Base-by-base conservation (phyloP, 148 eudicot species). In the Vaccinium vitisidaea region DNA sequence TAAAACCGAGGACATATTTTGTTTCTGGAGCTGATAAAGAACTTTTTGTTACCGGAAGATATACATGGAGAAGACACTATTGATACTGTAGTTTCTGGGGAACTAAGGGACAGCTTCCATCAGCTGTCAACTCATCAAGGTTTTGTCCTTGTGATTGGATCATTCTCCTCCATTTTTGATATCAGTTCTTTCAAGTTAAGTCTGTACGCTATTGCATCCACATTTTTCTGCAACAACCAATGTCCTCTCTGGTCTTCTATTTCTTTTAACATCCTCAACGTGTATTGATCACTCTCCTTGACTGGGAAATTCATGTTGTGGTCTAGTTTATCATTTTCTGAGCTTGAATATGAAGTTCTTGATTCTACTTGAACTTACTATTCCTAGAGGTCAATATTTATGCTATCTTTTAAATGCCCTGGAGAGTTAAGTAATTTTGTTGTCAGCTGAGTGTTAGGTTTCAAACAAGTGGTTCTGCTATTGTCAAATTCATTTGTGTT, bases 401-500 rank as follows among this genome's bases (percentile, higher is more conserved):
- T 43, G 43, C 78, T 48, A 43, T 8, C 23, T 75, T 18, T 75
- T 19, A 46, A 75, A 8, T 75, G 52, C 78, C 78, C 46, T 75
- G 18, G 49, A 32, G 53, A 46, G 52, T 43, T 18, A 2, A 19
- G 49, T 16, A 6, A 16, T 46, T 74, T 43, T 21, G 53, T 43
- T 18, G 52, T 19, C 14, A 75, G 50, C 46, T 43, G 23, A 43
- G 27, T 21, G 10, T 19, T 63, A 63, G 30, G 2, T n/a, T 63
- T 63, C n/a, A 21, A 46, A 43, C 52, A 19, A 75, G 25, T 75
- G 54, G 6, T 75, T 75, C 27, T 8, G 52, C 53, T 75, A 46
- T 43, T 75, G 49, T 43, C 78, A 75, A 75, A 75, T 18, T 43
- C 78, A 75, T 7, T 75, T 75, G 78, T 75, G 18, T 75, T 43